A percentile compares a stretch with the other conserved stretches of the same genome.
Conservation (phyloP, 2,329 filamentous ascomycete species). For the Cladophialophora immunda region DNA sequence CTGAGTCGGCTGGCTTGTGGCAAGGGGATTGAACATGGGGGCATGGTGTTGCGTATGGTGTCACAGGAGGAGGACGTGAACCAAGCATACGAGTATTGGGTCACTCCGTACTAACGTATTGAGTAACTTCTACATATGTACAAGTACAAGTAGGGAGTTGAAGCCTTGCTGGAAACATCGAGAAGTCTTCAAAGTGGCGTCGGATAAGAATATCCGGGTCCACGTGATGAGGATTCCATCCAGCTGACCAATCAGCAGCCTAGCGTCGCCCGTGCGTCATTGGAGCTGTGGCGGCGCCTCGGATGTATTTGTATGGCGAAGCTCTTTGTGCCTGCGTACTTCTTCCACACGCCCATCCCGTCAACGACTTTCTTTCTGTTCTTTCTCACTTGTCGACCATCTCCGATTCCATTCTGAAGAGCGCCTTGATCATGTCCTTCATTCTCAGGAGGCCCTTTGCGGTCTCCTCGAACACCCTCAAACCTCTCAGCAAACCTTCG, state of each 20-base stretch:
- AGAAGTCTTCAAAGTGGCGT: conserved; percentile 5
- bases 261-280: neutral
- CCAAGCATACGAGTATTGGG: too few relatives aligned
- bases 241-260: conserved; percentile 1
- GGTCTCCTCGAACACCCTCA: conserved; percentile 64
- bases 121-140: neutral
- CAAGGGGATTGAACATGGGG: neutral
- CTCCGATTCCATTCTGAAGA: neutral
- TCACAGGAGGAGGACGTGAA: neutral
- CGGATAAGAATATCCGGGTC: conserved; percentile 6
- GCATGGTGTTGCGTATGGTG: neutral
- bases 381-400: conserved; percentile 10
- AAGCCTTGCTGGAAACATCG: conserved; percentile 19
- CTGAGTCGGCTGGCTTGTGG: neutral
- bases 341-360: neutral
- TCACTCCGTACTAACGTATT: too few relatives aligned
- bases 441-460: conserved; percentile 71
- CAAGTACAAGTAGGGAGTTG: neutral
- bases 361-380: conserved; percentile 3
- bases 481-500: conserved; percentile 62
- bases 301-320: conserved; percentile 12
- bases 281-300: conserved; percentile 10
- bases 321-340: conserved; percentile 20
- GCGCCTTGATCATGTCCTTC: conserved; percentile 64
- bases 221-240: conserved; percentile 3